phyloP scores from a whole-genome alignment of 2,329 filamentous ascomycete species.

The Periconia sp. region DNA sequence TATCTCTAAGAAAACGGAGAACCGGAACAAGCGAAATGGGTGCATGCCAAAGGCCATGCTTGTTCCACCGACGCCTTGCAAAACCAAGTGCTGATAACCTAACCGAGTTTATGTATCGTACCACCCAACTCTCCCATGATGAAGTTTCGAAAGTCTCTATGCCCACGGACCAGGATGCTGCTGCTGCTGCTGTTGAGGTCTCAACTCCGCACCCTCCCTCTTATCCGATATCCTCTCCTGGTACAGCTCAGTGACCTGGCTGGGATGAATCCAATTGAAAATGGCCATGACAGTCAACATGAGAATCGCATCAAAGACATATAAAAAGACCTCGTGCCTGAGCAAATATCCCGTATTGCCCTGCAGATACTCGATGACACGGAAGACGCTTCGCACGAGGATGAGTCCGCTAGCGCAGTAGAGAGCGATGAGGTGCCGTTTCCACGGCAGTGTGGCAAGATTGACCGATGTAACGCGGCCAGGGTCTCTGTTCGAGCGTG shows the following conservation, averaged over 20 bases:
- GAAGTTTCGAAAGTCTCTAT: too few species aligned
- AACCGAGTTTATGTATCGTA: too few species aligned
- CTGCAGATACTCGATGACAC: conserved; percentile 55
- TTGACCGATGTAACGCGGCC: conserved; percentile 1
- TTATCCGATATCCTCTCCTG: conserved; percentile 2
- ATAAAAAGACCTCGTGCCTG: conserved; percentile 50
- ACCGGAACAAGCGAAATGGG: too few species aligned
- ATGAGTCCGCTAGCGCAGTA: conserved; percentile 55
- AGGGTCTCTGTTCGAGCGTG: neutral
- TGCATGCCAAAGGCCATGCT: too few species aligned
- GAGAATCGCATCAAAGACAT: conserved; percentile 53
- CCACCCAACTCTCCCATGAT: too few species aligned
- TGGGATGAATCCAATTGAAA: conserved; percentile 48
- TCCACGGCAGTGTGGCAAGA: conserved; percentile 24
- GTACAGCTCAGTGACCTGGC: conserved; percentile 9
- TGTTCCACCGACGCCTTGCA: too few species aligned
- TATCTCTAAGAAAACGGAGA: too few species aligned
- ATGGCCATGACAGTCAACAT: conserved; percentile 52
- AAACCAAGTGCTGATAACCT: too few species aligned
- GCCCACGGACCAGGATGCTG: too few species aligned
- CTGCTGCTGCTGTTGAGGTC: too few species aligned
- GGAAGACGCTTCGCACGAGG: conserved; percentile 55
- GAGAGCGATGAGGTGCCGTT: conserved; percentile 48
- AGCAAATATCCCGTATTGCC: conserved; percentile 55
- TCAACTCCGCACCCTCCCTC: too few species aligned